Evolutionary conservation across 352 stramenopile genomes (phyloP), one percentile per base, ranked within the genome.

Genomic region (Aphanomyces cochlioides): DNA sequence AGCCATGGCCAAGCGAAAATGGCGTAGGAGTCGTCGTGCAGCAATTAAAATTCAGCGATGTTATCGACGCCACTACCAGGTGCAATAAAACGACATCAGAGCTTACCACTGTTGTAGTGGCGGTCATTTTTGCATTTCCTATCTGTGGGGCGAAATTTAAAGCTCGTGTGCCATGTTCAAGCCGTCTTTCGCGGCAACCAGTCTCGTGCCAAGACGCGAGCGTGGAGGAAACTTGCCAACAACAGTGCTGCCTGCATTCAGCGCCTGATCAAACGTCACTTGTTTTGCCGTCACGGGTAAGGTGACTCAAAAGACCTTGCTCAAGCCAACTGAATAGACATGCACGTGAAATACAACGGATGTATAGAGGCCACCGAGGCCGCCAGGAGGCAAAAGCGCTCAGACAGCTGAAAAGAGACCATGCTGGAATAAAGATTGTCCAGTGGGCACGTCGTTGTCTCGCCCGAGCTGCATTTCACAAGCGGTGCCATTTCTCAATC

Each of bases 1-100:
- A 12, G 80, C 81, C 38, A 72, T 90, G 1, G 71, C 80, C 8
- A 68, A 75, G 3, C 80, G 81, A 7, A 81, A 77, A 50, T 58
- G 78, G 0, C 56, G 77, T 7, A 79, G 84, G 0, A 63, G 84
- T 63, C 72, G 66, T 0, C 72, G 78, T 57, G 84, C 84, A 0
- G 81, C 80, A n/a, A 68, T 45, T 12, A 81, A 80, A 60, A 87
- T 90, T 48, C 83, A 92, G 47, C 57, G 65, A 17, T 83, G 80
- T 37, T 61, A 73, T 1, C 80, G 79, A 1, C 45, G 66, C 0
- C 90, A 89, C 64, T 60, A 90, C 12, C 60, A 74, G 0, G 64
- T 70, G 43, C 4, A 36, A 21, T 3, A 15, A 3, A 5, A 59
- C 47, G 34, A 48, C 19, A 7, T n/a, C 17, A 28, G 5, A 34